Evolutionary conservation across 2,329 filamentous ascomycete genomes (phyloP).

Genomic region (Ustulina deusta): DNA sequence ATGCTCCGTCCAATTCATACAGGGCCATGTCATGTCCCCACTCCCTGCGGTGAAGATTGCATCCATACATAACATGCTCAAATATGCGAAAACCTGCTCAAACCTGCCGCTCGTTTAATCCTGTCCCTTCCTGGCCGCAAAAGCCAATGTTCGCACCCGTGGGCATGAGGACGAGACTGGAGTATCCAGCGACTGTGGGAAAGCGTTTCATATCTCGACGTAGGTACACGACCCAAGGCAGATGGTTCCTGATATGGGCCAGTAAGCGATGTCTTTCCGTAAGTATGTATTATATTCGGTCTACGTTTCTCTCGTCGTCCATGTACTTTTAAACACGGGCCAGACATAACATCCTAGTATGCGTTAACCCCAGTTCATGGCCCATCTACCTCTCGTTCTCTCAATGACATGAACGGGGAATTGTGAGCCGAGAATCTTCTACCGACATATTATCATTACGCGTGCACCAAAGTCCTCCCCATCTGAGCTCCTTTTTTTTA

Average conservation of each 20-base stretch:
- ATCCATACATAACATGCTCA: conserved; percentile 16
- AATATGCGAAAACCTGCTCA: conserved; percentile 26
- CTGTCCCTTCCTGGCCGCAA: not conserved
- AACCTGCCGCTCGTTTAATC: not conserved
- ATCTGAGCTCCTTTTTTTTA: not conserved
- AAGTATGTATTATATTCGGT: too few relatives aligned
- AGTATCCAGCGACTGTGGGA: too few relatives aligned
- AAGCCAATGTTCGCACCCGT: not conserved
- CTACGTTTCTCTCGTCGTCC: too few relatives aligned
- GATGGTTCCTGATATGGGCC: too few relatives aligned
- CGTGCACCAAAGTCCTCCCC: not conserved
- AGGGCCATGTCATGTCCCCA: not conserved
- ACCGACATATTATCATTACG: conserved; percentile 29
- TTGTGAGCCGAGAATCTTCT: not conserved
- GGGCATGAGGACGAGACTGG: not conserved
- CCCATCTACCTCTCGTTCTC: too few relatives aligned
- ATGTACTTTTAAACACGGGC: too few relatives aligned
- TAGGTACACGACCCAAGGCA: too few relatives aligned
- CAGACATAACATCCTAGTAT: too few relatives aligned
- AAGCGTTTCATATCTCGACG: too few relatives aligned
- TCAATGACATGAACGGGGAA: too few relatives aligned
- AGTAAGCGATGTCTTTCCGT: too few relatives aligned
- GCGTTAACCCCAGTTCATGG: not conserved
- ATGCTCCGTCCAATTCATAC: not conserved
- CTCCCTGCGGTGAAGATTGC: not conserved